phyloP scores from a whole-genome alignment of 768 basidiomycete genomes.

The Hemileccinum impolitum region DNA sequence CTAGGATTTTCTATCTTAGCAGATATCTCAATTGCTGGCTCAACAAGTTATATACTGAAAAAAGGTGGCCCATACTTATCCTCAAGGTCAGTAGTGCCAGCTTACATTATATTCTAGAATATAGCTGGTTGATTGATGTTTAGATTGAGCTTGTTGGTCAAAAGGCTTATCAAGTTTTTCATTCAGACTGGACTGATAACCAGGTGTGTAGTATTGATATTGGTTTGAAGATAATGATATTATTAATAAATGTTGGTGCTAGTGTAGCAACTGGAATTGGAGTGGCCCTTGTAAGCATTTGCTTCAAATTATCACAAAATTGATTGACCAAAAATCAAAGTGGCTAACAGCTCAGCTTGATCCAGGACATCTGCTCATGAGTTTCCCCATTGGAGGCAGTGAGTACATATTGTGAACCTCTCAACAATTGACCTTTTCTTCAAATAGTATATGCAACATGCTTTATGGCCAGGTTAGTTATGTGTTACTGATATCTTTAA shows the following conservation, averaged over 20 bases:
- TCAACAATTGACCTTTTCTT: background rate
- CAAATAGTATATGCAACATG: slow-evolving; percentile 26
- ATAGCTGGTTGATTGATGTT: background rate
- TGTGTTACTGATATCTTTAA: background rate
- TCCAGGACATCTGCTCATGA: slow-evolving; percentile 17
- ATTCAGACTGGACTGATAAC: slow-evolving; percentile 29
- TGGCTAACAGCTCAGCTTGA: slow-evolving; percentile 20
- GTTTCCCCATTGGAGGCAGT: slow-evolving; percentile 26
- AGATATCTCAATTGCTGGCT: slow-evolving; percentile 24
- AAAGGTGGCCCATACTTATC: slow-evolving; percentile 4
- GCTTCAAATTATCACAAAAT: background rate
- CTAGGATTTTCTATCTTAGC: slow-evolving; percentile 18
- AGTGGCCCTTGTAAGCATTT: slow-evolving; percentile 17
- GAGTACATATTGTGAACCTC: background rate
- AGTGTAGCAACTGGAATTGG: slow-evolving; percentile 17
- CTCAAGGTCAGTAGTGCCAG: slow-evolving; percentile 8
- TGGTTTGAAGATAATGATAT: background rate
- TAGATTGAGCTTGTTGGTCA: slow-evolving; percentile 17
- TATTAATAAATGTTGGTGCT: background rate
- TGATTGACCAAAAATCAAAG: slow-evolving; percentile 5
- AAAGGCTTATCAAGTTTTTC: slow-evolving; percentile 15
- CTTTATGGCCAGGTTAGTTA: slow-evolving; percentile 27
- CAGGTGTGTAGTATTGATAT: slow-evolving; percentile 7
- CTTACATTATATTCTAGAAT: background rate
- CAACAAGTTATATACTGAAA: slow-evolving; percentile 15